These are phyloP conservation scores for Aurinia saxatilis DNA, from an alignment of 345 rosid genomes.

Conservation along the genomic window DNA sequence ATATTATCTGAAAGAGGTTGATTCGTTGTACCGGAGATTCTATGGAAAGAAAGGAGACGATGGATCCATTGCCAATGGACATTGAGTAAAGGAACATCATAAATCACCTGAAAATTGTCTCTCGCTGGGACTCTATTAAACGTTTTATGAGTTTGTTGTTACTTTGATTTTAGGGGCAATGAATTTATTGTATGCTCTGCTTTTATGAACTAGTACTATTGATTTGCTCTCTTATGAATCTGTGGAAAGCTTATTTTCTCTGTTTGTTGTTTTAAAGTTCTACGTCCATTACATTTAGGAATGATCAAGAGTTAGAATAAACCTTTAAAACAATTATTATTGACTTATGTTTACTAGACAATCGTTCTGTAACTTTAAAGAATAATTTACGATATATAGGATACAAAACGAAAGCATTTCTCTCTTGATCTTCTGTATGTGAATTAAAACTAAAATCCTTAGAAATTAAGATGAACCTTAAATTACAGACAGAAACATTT, in stretches of 20 bases:
- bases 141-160: constrained; percentile 17
- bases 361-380: no score
- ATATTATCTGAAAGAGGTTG: constrained; percentile 89
- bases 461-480: no score
- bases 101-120: neutral
- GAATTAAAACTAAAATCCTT: no score
- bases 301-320: neutral
- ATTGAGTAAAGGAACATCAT: constrained; percentile 28
- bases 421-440: no score
- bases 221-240: constrained; percentile 9
- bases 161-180: constrained; percentile 14
- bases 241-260: neutral
- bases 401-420: no score
- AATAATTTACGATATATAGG: no score
- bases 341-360: no score
- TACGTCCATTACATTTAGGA: neutral
- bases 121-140: constrained; percentile 7
- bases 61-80: constrained; percentile 61
- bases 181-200: neutral
- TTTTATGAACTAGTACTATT: constrained; percentile 17
- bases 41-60: constrained; percentile 63
- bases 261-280: neutral
- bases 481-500: no score
- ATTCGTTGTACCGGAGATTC: constrained; percentile 87
- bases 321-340: neutral